Conservation (phyloP, 2,329 filamentous ascomycete genomes). For the Alternaria triticimaculans region DNA sequence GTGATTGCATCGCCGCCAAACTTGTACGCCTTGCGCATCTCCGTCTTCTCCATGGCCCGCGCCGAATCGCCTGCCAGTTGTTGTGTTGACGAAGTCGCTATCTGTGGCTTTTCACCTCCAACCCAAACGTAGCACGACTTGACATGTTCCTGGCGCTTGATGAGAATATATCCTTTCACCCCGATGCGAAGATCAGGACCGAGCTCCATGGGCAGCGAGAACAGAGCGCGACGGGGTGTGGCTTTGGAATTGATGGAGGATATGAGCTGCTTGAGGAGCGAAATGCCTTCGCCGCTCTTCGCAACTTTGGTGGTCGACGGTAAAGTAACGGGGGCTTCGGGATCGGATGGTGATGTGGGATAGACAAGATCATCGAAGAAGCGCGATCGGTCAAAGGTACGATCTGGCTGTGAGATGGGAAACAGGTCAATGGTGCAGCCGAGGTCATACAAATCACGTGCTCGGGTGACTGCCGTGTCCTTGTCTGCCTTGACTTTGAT, state of each 20-base stretch:
- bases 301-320: constrained; percentile 65
- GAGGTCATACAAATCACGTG: constrained; percentile 93
- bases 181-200: constrained; percentile 85
- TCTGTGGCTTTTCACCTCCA: constrained; percentile 82
- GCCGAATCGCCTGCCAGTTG: constrained; percentile 80
- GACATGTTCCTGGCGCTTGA: constrained; percentile 82
- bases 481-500: constrained; percentile 72
- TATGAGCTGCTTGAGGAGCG: constrained; percentile 78
- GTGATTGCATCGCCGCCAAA: constrained; percentile 90
- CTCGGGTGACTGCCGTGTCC: constrained; percentile 80
- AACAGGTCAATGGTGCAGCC: constrained; percentile 93
- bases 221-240: constrained; percentile 81
- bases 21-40: constrained; percentile 92
- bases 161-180: constrained; percentile 88
- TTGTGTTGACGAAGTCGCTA: constrained; percentile 76
- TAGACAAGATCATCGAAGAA: constrained; percentile 99
- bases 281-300: constrained; percentile 76
- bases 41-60: constrained; percentile 76
- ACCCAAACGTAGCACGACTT: constrained; percentile 88
- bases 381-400: constrained; percentile 78
- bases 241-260: constrained; percentile 92
- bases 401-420: constrained; percentile 75
- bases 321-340: constrained; percentile 67
- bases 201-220: constrained; percentile 87
- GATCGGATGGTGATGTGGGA: constrained; percentile 69